These are phyloP conservation scores for Puccinia sorghi DNA, from an alignment of 1,284 basidiomycete species.

Conservation along the genomic window DNA sequence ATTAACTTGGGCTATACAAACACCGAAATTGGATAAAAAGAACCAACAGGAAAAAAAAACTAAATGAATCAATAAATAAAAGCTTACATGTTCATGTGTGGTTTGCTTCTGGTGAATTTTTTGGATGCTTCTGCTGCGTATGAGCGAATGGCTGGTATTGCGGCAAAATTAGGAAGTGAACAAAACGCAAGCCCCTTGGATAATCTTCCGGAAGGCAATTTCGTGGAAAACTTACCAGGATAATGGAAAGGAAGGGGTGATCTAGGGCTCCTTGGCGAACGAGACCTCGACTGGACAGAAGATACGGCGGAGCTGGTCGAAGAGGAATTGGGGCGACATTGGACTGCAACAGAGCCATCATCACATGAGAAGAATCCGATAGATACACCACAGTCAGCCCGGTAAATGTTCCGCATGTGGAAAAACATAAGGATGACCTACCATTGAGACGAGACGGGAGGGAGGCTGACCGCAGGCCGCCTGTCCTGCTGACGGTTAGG, in stretches of 20 bases:
- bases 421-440: background rate
- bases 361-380: background rate
- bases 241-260: background rate
- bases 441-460: background rate
- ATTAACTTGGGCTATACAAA: background rate
- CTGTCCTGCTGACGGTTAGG: background rate
- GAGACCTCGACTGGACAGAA: background rate
- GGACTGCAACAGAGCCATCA: background rate
- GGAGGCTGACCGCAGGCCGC: background rate
- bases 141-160: conserved; percentile 15
- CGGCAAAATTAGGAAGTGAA: background rate
- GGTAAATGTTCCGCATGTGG: no score
- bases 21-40: background rate
- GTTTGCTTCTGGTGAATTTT: conserved; percentile 38
- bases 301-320: background rate
- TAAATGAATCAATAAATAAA: background rate
- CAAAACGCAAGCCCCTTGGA: background rate
- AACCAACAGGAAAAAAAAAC: background rate
- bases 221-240: background rate
- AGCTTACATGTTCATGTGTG: conserved; percentile 47
- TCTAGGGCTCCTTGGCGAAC: conserved; percentile 17
- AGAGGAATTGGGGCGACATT: background rate
- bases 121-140: conserved; percentile 47
- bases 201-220: background rate
- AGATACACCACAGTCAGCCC: background rate